phyloP scores from a whole-genome alignment of 2,329 filamentous ascomycete species.

The Tolypocladium album region DNA sequence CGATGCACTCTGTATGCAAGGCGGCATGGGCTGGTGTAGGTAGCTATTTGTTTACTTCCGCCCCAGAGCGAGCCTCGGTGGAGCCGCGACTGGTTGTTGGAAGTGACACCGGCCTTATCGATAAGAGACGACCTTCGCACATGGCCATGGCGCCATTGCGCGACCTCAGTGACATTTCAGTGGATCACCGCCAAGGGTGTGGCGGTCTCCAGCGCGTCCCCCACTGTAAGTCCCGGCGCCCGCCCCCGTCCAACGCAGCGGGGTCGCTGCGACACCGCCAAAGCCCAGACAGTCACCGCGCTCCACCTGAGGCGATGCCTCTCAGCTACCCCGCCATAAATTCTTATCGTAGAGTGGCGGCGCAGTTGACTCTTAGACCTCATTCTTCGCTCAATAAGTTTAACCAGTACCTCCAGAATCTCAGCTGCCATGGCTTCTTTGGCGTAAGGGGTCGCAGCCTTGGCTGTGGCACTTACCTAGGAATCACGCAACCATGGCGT shows the following conservation, averaged over 20 bases:
- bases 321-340: neutral
- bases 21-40: too few relatives aligned
- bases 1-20: neutral
- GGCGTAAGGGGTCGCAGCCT: slow-evolving; percentile 39
- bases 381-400: neutral
- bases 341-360: neutral
- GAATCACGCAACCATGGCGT: slow-evolving; percentile 36
- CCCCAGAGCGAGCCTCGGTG: neutral
- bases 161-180: neutral
- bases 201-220: neutral
- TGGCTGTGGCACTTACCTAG: slow-evolving; percentile 37
- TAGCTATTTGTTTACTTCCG: neutral
- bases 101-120: neutral
- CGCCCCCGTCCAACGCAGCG: neutral
- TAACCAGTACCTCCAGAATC: neutral
- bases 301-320: neutral
- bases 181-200: neutral
- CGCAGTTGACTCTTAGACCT: neutral
- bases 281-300: neutral
- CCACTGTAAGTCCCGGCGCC: neutral
- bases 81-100: neutral
- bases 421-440: slow-evolving; percentile 29
- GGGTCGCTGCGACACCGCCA: neutral
- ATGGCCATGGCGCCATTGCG: too few relatives aligned
- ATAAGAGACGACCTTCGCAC: neutral